These are phyloP conservation scores for Aspergillus incahuasiensis DNA, from an alignment of 495 filamentous ascomycete species.

Conservation along the genomic window DNA sequence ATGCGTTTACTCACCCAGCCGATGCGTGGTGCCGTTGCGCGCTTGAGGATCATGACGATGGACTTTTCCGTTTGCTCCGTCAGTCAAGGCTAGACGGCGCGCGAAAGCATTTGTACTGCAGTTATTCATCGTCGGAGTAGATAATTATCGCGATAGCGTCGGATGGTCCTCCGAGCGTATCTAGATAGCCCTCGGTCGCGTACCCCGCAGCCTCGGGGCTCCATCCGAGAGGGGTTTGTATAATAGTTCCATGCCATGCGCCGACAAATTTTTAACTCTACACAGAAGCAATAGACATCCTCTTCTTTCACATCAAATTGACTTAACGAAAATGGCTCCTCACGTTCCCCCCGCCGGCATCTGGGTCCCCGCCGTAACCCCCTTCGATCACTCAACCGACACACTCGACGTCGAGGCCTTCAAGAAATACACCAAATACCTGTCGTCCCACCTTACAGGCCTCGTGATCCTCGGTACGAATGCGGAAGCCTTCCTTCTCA, in stretches of 20 bases:
- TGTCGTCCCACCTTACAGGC: constrained; percentile 50
- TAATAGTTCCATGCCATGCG: not conserved
- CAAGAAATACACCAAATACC: constrained; percentile 51
- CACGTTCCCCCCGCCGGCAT: constrained; percentile 25
- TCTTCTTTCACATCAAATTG: too few relatives aligned
- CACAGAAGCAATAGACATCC: too few relatives aligned
- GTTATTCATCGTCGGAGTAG: not conserved
- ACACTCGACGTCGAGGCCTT: constrained; percentile 44
- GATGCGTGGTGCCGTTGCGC: not conserved
- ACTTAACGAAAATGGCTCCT: not conserved
- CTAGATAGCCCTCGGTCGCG: not conserved
- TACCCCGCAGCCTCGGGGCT: not conserved
- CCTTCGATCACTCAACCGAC: constrained; percentile 53
- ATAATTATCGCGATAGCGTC: not conserved
- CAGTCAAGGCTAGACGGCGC: not conserved
- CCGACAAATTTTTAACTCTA: not conserved
- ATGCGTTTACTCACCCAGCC: constrained; percentile 1
- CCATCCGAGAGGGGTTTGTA: not conserved
- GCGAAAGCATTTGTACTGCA: not conserved
- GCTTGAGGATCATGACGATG: not conserved
- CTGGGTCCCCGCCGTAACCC: constrained; percentile 38
- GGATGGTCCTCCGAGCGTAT: not conserved
- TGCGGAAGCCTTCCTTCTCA: constrained; percentile 60
- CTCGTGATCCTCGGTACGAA: constrained; percentile 61
- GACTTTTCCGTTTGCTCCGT: not conserved